These are phyloP conservation scores for Suillus lakei DNA, from an alignment of 768 basidiomycete species.

Conservation along the genomic window DNA sequence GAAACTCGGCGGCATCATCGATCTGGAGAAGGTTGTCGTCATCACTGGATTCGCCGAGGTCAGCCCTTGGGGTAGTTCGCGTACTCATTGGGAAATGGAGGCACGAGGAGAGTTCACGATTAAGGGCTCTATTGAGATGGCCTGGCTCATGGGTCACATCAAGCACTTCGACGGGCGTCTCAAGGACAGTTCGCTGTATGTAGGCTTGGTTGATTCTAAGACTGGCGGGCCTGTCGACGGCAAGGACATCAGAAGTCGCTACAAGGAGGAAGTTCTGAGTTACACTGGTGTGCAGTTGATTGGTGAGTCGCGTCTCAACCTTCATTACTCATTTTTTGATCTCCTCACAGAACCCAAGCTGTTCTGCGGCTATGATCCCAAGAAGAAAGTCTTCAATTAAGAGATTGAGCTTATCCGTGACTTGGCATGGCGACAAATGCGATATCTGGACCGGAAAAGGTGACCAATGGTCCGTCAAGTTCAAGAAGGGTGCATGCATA, in stretches of 20 bases:
- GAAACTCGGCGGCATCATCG: constrained; percentile 85
- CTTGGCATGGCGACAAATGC: constrained; percentile 92
- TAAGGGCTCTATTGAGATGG: constrained; percentile 98
- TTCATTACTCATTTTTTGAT: constrained; percentile 19
- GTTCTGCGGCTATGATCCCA: constrained; percentile 97
- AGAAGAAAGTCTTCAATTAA: constrained; percentile 96
- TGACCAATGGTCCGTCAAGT: constrained; percentile 97
- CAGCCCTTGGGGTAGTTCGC: constrained; percentile 96
- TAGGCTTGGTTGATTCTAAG: constrained; percentile 98
- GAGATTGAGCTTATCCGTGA: constrained; percentile 97
- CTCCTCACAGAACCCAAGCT: constrained; percentile 83
- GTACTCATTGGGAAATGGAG: constrained; percentile 99
- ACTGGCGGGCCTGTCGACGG: constrained; percentile 94
- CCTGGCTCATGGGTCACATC: constrained; percentile 99
- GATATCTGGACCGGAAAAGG: constrained; percentile 92
- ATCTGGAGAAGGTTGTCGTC: constrained; percentile 95
- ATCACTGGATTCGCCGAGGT: constrained; percentile 98
- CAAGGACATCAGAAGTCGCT: constrained; percentile 92
- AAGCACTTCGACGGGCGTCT: constrained; percentile 98
- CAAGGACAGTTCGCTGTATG: constrained; percentile 89
- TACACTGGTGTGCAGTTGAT: constrained; percentile 95
- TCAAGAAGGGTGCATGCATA: constrained; percentile 97
- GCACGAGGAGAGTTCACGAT: constrained; percentile 96
- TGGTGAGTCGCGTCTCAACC: constrained; percentile 54
- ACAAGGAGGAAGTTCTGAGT: constrained; percentile 90